Evolutionary conservation across 805 yeast species (phyloP).

Genomic region (Aciculoconidium aculeatum): DNA sequence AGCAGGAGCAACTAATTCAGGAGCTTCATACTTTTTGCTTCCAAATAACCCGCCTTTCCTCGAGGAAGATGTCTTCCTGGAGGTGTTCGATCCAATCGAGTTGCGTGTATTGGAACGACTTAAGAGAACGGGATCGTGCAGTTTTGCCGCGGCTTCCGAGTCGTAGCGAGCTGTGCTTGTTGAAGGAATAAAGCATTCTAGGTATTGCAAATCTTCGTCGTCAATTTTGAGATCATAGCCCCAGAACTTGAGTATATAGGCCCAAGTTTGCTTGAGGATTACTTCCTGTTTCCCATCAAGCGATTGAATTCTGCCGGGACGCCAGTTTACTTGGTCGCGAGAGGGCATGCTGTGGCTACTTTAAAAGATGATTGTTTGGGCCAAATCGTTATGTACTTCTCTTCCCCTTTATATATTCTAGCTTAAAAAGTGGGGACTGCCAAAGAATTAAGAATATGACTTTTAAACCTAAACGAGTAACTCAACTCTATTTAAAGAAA

Average conservation of each 20-base stretch:
- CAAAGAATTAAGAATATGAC: no score
- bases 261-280: constrained; percentile 67
- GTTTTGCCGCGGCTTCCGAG: constrained; percentile 4
- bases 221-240: constrained; percentile 39
- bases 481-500: no score
- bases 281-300: constrained; percentile 50
- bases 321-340: constrained; percentile 15
- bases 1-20: constrained; percentile 11
- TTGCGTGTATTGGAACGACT: constrained; percentile 17
- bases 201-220: constrained; percentile 21
- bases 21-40: constrained; percentile 7
- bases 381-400: no score
- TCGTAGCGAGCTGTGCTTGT: constrained; percentile 12
- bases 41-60: constrained; percentile 29
- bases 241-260: constrained; percentile 53
- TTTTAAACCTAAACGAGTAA: no score
- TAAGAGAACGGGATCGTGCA: constrained; percentile 15
- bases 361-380: no score
- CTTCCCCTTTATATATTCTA: no score
- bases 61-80: constrained; percentile 24
- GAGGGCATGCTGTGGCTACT: constrained; percentile 6
- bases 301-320: constrained; percentile 35
- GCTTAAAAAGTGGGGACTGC: no score
- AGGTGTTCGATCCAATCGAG: constrained; percentile 20
- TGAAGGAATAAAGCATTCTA: constrained; percentile 29